Evolutionary conservation across 1,284 basidiomycete genomes (phyloP).

Genomic region (Trichosporon inkin): DNA sequence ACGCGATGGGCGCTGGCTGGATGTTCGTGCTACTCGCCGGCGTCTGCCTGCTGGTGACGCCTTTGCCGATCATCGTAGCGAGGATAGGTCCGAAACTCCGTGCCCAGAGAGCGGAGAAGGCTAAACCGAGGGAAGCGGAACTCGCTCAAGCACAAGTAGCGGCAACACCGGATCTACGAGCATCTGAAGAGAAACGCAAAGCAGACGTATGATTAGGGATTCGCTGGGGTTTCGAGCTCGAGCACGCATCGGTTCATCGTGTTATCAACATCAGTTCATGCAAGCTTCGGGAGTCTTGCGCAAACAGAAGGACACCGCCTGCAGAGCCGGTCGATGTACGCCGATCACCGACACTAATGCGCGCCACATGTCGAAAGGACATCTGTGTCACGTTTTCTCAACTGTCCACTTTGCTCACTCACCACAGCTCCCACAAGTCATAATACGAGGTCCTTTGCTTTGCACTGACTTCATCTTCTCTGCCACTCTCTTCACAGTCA

Average conservation of each 20-base stretch:
- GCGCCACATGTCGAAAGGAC: too few relatives aligned
- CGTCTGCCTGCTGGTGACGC: conserved; percentile 30
- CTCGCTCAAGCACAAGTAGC: not conserved
- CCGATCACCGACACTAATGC: too few relatives aligned
- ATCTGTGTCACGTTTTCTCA: too few relatives aligned
- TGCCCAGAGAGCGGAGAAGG: not conserved
- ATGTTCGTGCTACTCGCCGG: conserved; percentile 45
- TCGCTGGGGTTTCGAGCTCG: not conserved
- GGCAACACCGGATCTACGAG: not conserved
- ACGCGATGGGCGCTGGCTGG: conserved; percentile 44
- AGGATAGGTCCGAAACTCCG: conserved; percentile 15
- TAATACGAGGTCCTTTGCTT: too few relatives aligned
- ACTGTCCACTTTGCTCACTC: too few relatives aligned
- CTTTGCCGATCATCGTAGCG: conserved; percentile 30
- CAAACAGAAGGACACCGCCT: not conserved
- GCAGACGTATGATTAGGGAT: not conserved
- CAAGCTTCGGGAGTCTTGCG: not conserved
- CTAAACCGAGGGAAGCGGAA: not conserved
- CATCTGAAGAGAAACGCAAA: not conserved
- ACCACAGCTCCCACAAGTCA: too few relatives aligned
- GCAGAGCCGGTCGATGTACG: too few relatives aligned
- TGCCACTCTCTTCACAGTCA: too few relatives aligned
- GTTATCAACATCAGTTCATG: conserved; percentile 1
- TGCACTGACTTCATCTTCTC: too few relatives aligned
- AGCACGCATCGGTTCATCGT: not conserved